Percentiles rank a stretch among this genome's conserved stretches.
phyloP scores from a whole-genome alignment of 352 stramenopile species.

The Aphanomyces invadans region DNA sequence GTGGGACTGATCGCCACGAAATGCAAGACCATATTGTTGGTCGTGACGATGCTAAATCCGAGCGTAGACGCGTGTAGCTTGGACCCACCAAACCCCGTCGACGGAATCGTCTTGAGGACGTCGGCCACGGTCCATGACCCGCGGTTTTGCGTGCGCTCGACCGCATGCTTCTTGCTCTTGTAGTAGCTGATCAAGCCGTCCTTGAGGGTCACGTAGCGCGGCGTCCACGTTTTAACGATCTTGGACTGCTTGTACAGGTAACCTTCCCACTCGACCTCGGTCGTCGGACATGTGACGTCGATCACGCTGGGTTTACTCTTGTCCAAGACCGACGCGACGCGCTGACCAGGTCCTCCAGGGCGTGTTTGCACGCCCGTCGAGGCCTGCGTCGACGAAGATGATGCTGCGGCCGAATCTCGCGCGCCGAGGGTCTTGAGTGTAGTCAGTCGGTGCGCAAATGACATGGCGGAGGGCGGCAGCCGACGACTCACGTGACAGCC shows the following conservation, averaged over 20 bases:
- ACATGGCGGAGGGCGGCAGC: no score
- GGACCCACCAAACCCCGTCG: conserved; percentile 65
- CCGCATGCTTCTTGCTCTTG: conserved; percentile 80
- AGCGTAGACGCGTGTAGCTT: conserved; percentile 69
- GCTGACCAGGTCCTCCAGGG: neutral
- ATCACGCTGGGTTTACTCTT: conserved; percentile 58
- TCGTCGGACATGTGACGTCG: conserved; percentile 75
- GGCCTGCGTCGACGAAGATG: conserved; percentile 8
- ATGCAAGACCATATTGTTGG: conserved; percentile 77
- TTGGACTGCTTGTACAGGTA: conserved; percentile 87
- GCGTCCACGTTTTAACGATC: conserved; percentile 85
- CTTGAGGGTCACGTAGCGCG: conserved; percentile 79
- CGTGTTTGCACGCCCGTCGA: neutral
- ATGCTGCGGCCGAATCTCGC: neutral
- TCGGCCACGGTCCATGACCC: conserved; percentile 77
- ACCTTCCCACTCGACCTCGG: conserved; percentile 82
- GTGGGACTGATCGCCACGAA: conserved; percentile 65
- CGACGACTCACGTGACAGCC: no score
- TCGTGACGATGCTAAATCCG: conserved; percentile 77
- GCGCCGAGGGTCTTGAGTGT: conserved; percentile 17
- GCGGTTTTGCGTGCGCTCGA: conserved; percentile 69
- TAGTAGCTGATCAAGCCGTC: conserved; percentile 75
- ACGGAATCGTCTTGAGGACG: conserved; percentile 68
- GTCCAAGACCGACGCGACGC: conserved; percentile 4
- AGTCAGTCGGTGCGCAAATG: conserved; percentile 11